These are phyloP conservation scores for Venturia oleaginea DNA, from an alignment of 2,329 filamentous ascomycete species.

Conservation along the genomic window DNA sequence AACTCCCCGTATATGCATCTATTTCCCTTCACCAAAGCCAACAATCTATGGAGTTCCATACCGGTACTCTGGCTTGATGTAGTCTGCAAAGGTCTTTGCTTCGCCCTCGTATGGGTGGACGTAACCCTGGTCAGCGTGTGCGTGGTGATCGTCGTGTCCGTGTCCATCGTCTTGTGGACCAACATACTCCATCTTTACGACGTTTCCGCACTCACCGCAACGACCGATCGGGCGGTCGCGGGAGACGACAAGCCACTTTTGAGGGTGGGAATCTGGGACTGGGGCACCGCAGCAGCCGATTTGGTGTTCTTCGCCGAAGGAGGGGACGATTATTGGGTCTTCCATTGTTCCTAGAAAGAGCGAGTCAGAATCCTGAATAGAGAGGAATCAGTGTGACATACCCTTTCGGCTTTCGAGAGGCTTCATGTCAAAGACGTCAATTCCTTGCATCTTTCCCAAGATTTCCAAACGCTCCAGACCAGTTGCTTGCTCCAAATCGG, in stretches of 20 bases:
- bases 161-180: slow-evolving; percentile 48
- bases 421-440: slow-evolving; percentile 97
- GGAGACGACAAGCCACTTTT: slow-evolving; percentile 82
- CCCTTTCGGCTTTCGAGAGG: slow-evolving; percentile 87
- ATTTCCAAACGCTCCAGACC: slow-evolving; percentile 98
- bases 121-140: slow-evolving; percentile 39
- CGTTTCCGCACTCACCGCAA: slow-evolving; percentile 92
- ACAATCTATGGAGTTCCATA: slow-evolving; percentile 37
- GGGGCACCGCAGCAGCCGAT: slow-evolving; percentile 91
- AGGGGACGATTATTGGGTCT: slow-evolving; percentile 78
- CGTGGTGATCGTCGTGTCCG: slow-evolving; percentile 15
- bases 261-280: slow-evolving; percentile 73
- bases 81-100: slow-evolving; percentile 96
- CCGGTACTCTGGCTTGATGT: slow-evolving; percentile 88
- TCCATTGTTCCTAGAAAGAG: slow-evolving; percentile 63
- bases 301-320: slow-evolving; percentile 92
- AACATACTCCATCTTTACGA: slow-evolving; percentile 97
- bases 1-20: slow-evolving; percentile 6
- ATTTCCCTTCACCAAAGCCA: neutral
- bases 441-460: slow-evolving; percentile 96
- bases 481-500: slow-evolving; percentile 90
- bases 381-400: slow-evolving; percentile 30
- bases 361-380: neutral
- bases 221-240: slow-evolving; percentile 86
- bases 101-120: slow-evolving; percentile 55